A percentile compares a stretch with the other conserved stretches of the same genome.
phyloP scores from a whole-genome alignment of 139 green algal genomes.

The Chlorokybus atmophyticus region DNA sequence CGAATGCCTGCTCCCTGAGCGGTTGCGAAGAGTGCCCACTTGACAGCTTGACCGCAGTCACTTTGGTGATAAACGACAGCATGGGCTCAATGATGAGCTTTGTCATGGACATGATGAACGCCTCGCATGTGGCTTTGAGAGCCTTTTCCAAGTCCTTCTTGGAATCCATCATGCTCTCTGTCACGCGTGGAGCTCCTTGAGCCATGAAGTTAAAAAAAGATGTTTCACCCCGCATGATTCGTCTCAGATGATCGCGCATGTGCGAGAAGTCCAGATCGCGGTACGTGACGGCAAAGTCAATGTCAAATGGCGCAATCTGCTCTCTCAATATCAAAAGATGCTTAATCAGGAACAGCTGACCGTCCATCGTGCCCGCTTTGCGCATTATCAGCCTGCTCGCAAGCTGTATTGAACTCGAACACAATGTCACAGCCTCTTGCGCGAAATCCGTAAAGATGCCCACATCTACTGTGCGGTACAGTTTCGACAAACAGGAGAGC shows the following conservation, averaged over 20 bases:
- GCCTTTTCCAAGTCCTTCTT: conserved; percentile 88
- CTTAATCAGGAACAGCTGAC: conserved; percentile 83
- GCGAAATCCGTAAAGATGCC: conserved; percentile 61
- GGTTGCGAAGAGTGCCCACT: too few species aligned
- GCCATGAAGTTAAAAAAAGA: conserved; percentile 68
- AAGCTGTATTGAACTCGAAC: conserved; percentile 45
- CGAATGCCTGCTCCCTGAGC: conserved; percentile 69
- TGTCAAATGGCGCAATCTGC: conserved; percentile 77
- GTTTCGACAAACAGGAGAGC: conserved; percentile 69
- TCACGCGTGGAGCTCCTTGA: conserved; percentile 47
- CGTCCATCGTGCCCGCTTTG: conserved; percentile 43
- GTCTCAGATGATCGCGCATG: conserved; percentile 55
- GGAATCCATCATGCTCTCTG: conserved; percentile 61
- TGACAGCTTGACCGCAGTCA: conserved; percentile 23
- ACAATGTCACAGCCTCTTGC: conserved; percentile 70
- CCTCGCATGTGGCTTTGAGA: conserved; percentile 79
- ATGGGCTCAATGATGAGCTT: conserved; percentile 84
- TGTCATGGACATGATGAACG: conserved; percentile 85
- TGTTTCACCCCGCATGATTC: conserved; percentile 59
- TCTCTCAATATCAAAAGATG: conserved; percentile 87
- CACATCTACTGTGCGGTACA: conserved; percentile 70
- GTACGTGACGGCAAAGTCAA: conserved; percentile 64
- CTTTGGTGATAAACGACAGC: conserved; percentile 87
- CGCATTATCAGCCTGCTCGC: conserved; percentile 28
- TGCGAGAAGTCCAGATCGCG: conserved; percentile 63